Evolutionary conservation across 306 rosid species (phyloP), one percentile per base, ranked within the genome.

Genomic region (Begonia peltatifolia): DNA sequence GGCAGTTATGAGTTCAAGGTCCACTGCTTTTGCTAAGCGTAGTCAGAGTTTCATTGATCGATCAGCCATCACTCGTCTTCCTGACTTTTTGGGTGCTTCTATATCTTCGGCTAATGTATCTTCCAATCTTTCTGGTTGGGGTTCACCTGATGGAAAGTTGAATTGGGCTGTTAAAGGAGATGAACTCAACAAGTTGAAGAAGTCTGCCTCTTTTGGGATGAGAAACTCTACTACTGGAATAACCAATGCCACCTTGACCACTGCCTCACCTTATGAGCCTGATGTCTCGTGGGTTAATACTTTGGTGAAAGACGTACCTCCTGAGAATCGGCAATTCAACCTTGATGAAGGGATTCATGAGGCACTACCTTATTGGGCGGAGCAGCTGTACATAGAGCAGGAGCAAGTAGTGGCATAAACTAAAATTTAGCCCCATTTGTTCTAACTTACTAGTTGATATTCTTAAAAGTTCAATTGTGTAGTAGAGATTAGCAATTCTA

Each of bases 41-140:
- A 92, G 99, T 81, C 99, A 92, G 47, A 92, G 99, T 71, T 92
- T 92, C 47, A 66, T 92, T 0, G 99, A 92, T 54, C 99, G 99
- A 0, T 85, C 94, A 1, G 84, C 86, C 2, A 49, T 66, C 4
- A 60, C 46, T 50, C 81, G 68, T 50, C 80, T 64, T 50, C 52
- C 67, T 1, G 89, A 87, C 41, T 54, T 65, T 25, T 65, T 87
- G 17, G 53, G 82, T 2, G 64, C 82, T 62, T 74, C 85, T 50
- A 80, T 73, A 69, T 73, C 92, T 38, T 63, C 71, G 30, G 52
- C 76, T 42, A 69, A 77, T 72, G 69, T 75, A 68, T 74, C 87
- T 17, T 81, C 96, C 42, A 47, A 52, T 62, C 74, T 68, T 47
- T 73, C 96, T 0, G 94, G 79, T 68, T 92, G 99, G 99, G 60